Conservation (phyloP, 2,329 filamentous ascomycete species). For the Plenodomus tracheiphilus region DNA sequence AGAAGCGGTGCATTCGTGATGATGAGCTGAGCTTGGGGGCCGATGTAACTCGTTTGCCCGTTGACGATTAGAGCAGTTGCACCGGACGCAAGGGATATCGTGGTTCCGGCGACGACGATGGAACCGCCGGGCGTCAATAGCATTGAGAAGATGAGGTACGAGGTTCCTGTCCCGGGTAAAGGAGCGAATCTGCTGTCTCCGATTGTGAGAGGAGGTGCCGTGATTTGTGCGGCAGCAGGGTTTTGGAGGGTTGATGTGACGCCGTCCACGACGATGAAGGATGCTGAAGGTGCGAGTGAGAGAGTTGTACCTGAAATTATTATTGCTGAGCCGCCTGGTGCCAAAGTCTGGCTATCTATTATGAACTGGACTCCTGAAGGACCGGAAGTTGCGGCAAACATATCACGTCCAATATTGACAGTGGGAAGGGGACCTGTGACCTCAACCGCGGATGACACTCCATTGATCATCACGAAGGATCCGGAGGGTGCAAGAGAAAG, state of each 20-base stretch:
- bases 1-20: constrained; percentile 36
- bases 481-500: constrained; percentile 39
- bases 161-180: constrained; percentile 36
- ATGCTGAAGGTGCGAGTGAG: constrained; percentile 35
- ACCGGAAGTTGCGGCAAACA: constrained; percentile 11
- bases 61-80: constrained; percentile 38
- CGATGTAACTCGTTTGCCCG: constrained; percentile 35
- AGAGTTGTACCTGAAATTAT: constrained; percentile 39
- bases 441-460: constrained; percentile 38
- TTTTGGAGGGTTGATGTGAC: constrained; percentile 40
- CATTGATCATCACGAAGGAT: constrained; percentile 39
- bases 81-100: constrained; percentile 34
- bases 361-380: constrained; percentile 28
- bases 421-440: constrained; percentile 27
- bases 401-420: constrained; percentile 20
- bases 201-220: constrained; percentile 35
- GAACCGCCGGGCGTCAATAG: constrained; percentile 46
- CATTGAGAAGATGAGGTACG: constrained; percentile 42
- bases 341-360: constrained; percentile 43
- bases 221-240: constrained; percentile 20
- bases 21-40: constrained; percentile 18
- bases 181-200: constrained; percentile 31
- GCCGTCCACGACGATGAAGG: constrained; percentile 40
- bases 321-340: constrained; percentile 38
- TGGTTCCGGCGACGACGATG: constrained; percentile 31